Conservation (phyloP, 208 protist genomes). For the Acanthamoeba sp. region DNA sequence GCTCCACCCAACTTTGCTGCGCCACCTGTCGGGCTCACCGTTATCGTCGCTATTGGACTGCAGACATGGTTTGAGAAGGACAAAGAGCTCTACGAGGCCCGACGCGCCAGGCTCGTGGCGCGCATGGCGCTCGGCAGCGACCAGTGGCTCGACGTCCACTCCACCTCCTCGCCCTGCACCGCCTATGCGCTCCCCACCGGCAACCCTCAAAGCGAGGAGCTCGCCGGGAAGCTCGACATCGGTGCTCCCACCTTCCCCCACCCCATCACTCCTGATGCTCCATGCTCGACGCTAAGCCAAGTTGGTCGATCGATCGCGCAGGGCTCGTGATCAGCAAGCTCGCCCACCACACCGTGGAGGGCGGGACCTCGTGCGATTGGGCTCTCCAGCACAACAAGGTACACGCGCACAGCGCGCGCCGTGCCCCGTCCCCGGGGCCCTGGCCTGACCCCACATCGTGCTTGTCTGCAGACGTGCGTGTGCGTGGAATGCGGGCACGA, state of each 20-base stretch:
- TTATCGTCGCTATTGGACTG: no score
- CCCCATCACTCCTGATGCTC: neutral
- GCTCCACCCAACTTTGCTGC: no score
- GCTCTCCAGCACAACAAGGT: constrained; percentile 13
- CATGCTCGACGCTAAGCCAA: no score
- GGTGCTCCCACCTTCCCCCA: neutral
- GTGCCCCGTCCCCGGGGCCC: no score
- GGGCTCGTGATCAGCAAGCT: neutral
- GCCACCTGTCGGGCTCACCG: no score
- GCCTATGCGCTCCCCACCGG: constrained; percentile 8
- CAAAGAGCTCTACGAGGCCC: neutral
- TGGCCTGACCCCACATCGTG: neutral
- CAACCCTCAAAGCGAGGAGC: neutral
- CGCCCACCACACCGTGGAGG: constrained; percentile 10
- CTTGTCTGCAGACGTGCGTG: neutral
- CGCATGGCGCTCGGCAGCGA: constrained; percentile 2
- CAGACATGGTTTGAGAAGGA: neutral
- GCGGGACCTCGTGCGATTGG: constrained; percentile 31
- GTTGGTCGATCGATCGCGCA: neutral
- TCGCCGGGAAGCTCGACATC: constrained; percentile 9
- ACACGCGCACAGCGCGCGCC: no score
- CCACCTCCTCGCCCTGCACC: constrained; percentile 2
- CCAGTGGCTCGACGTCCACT: constrained; percentile 30
- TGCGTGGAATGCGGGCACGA: constrained; percentile 26
- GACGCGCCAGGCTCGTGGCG: neutral